Evolutionary conservation across 2,329 filamentous ascomycete genomes (phyloP).

Genomic region (Malbranchea cinnamomea): DNA sequence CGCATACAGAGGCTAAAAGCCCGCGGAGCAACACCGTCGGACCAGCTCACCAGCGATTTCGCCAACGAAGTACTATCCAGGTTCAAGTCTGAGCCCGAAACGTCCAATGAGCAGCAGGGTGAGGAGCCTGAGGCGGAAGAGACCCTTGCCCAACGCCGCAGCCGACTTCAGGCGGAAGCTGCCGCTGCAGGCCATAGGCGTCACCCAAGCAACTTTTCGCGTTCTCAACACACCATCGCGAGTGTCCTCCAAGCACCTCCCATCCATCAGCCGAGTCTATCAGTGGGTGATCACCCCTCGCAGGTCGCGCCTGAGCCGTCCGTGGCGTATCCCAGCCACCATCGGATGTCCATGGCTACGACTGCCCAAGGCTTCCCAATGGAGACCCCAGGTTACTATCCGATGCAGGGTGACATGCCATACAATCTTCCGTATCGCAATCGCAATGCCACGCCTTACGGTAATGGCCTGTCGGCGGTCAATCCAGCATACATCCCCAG

Average conservation of each 20-base stretch:
- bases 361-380: too few species aligned
- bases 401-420: too few species aligned
- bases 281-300: too few species aligned
- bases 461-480: slow-evolving; percentile 9
- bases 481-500: slow-evolving; percentile 10
- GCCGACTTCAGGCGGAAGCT: slow-evolving; percentile 29
- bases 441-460: slow-evolving; percentile 8
- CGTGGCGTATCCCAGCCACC: too few species aligned
- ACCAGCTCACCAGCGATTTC: slow-evolving; percentile 18
- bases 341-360: too few species aligned
- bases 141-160: slow-evolving; percentile 32
- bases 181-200: slow-evolving; percentile 2
- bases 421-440: slow-evolving; percentile 14
- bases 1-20: slow-evolving; percentile 26
- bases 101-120: slow-evolving; percentile 7
- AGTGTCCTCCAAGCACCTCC: slow-evolving; percentile 40
- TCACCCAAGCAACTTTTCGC: slow-evolving; percentile 11
- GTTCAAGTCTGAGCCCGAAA: slow-evolving; percentile 11
- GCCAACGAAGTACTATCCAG: slow-evolving; percentile 28
- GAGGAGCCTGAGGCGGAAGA: slow-evolving; percentile 19
- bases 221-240: slow-evolving; percentile 30
- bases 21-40: slow-evolving; percentile 14
- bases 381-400: too few species aligned
- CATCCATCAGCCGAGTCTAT: too few species aligned
- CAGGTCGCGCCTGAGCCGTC: too few species aligned